Evolutionary conservation across 169 alveolate genomes (phyloP).

Genomic region (Plasmodium relictum): DNA sequence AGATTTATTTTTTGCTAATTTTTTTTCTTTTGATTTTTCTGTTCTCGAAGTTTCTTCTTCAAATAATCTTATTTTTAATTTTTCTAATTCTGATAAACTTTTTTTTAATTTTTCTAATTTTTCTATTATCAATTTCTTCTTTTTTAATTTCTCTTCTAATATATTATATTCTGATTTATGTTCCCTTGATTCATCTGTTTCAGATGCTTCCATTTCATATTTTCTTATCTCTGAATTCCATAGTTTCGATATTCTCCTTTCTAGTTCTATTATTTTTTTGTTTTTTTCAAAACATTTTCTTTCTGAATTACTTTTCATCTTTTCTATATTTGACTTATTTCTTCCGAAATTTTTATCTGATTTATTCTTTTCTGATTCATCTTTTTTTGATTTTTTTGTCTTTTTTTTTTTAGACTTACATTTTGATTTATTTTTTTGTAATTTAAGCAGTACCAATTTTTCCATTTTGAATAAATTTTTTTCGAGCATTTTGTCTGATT

Average conservation of each 20-base stretch:
- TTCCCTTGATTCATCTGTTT: not conserved
- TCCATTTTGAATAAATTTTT: too few relatives aligned
- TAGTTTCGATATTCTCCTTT: not conserved
- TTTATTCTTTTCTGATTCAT: not conserved
- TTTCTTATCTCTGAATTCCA: not conserved
- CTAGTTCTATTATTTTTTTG: not conserved
- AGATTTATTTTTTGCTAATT: too few relatives aligned
- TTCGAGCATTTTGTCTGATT: too few relatives aligned
- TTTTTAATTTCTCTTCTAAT: too few relatives aligned
- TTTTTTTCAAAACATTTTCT: not conserved
- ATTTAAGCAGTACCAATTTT: too few relatives aligned
- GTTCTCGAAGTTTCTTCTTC: too few relatives aligned
- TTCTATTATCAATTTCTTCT: too few relatives aligned
- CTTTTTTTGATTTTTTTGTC: not conserved
- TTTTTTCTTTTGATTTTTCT: too few relatives aligned
- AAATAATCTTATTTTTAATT: too few relatives aligned
- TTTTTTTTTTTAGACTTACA: not conserved
- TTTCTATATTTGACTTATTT: not conserved
- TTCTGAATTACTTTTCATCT: not conserved
- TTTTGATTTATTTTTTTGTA: too few relatives aligned
- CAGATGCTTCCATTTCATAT: not conserved
- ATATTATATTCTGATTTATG: not conserved
- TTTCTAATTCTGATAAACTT: too few relatives aligned
- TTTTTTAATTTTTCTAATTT: too few relatives aligned
- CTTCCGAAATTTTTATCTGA: not conserved